Evolutionary conservation across 768 basidiomycete genomes (phyloP), one percentile per base, ranked within the genome.

Genomic region (Strobilomyces echinocephalus): DNA sequence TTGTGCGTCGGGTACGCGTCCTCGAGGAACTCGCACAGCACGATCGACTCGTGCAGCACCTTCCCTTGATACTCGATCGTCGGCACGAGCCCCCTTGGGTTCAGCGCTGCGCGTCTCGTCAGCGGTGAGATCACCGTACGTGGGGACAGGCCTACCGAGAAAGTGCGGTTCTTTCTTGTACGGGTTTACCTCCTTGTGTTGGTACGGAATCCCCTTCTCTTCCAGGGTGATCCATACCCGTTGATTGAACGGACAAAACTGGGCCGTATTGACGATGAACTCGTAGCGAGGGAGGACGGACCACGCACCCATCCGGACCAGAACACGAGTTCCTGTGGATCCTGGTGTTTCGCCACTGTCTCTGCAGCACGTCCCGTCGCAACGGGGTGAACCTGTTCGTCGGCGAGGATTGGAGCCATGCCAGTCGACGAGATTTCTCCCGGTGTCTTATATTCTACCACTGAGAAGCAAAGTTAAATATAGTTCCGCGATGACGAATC

Each of bases 21-120:
- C 59, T 87, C 84, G 53, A 87, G 72, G 65, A 84, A 84, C 65
- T 87, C 84, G 66, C 77, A 76, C 42, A 87, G 67, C 46, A 87
- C 73, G 49, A 83, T 74, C 5, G 81, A 83, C 58, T 87, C 85
- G 69, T 87, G 83, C 5, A 88, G 63, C 1, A 82, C 79, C 52
- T 74, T 77, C 16, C 71, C 73, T 33, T 70, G 63, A 51, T 79
- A 78, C 49, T 79, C 77, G 63, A 83, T 73, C 0, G 78, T 72
- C 0, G 86, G 85, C 11, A 88, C 85, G 41, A 87, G 76, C 6
- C 87, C 86, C 60, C 82, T 84, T 0, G 87, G 85, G 55, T 85
- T 86, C 60, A 88, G 76, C 34, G 73, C 74, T 49, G 14, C 38
- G 20, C 14, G 8, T 5, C 14, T 3, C 8, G 14, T 39, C 4